phyloP scores from a whole-genome alignment of 2,329 filamentous ascomycete genomes.

The Scorias spongiosa region DNA sequence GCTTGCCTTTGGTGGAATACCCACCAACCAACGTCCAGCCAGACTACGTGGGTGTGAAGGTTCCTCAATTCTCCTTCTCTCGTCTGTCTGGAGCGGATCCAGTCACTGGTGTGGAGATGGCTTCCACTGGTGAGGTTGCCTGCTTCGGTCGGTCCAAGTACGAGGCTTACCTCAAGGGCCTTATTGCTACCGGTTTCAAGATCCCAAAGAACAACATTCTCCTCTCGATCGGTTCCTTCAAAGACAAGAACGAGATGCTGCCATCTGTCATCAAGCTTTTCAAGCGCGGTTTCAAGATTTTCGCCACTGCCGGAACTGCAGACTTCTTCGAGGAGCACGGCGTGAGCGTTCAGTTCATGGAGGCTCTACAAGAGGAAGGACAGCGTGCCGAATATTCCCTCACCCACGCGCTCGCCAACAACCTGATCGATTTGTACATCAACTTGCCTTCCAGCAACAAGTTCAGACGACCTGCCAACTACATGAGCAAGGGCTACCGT shows the following conservation, averaged over 20 bases:
- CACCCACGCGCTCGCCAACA: slow-evolving; percentile 91
- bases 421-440: slow-evolving; percentile 97
- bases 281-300: slow-evolving; percentile 85
- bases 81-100: slow-evolving; percentile 90
- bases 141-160: slow-evolving; percentile 94
- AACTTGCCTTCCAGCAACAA: slow-evolving; percentile 98
- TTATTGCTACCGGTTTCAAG: slow-evolving; percentile 92
- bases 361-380: slow-evolving; percentile 64
- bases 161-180: slow-evolving; percentile 91
- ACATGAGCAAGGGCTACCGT: slow-evolving; percentile 95
- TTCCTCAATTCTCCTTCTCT: slow-evolving; percentile 98
- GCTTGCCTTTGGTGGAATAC: slow-evolving; percentile 66
- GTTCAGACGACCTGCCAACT: slow-evolving; percentile 90
- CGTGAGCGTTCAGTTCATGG: slow-evolving; percentile 83
- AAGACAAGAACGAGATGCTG: slow-evolving; percentile 96
- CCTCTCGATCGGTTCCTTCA: slow-evolving; percentile 89
- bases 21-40: slow-evolving; percentile 60
- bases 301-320: slow-evolving; percentile 88
- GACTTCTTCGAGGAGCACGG: slow-evolving; percentile 92
- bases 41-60: slow-evolving; percentile 89
- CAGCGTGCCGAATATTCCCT: slow-evolving; percentile 94
- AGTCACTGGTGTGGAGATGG: slow-evolving; percentile 96
- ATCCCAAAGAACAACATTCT: slow-evolving; percentile 91
- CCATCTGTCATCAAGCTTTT: slow-evolving; percentile 81
- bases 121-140: slow-evolving; percentile 93